phyloP scores from a whole-genome alignment of 1,284 basidiomycete genomes.

The Salmacisia buchloeana region DNA sequence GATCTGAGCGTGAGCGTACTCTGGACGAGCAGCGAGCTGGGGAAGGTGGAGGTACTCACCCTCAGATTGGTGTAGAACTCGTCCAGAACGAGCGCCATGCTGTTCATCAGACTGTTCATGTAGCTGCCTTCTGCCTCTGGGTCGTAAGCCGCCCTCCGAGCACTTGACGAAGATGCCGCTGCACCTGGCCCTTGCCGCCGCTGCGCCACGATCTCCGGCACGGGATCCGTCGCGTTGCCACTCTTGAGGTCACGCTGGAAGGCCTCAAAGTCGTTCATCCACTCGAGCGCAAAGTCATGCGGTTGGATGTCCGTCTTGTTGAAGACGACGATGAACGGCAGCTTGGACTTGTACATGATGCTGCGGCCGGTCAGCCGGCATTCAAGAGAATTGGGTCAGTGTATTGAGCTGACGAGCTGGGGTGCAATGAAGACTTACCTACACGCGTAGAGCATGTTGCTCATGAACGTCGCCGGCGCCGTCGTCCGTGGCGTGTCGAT shows the following conservation, averaged over 20 bases:
- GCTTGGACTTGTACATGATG: slow-evolving; percentile 95
- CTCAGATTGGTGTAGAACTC: slow-evolving; percentile 97
- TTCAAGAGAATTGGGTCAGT: slow-evolving; percentile 12
- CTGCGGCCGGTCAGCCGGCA: slow-evolving; percentile 57
- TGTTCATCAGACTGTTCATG: slow-evolving; percentile 98
- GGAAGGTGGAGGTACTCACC: slow-evolving; percentile 54
- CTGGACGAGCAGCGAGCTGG: no score
- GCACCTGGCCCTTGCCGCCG: slow-evolving; percentile 11
- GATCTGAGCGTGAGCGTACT: no score
- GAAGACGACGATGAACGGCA: slow-evolving; percentile 96
- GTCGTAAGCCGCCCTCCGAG: no score
- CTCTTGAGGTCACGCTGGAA: slow-evolving; percentile 56
- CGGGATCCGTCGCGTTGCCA: slow-evolving; percentile 55
- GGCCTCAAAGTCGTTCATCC: slow-evolving; percentile 95
- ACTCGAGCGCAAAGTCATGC: slow-evolving; percentile 86
- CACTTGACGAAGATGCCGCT: no score
- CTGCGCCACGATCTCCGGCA: slow-evolving; percentile 20
- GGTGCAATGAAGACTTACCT: slow-evolving; percentile 63
- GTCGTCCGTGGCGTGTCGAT: slow-evolving; percentile 95
- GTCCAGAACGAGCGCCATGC: slow-evolving; percentile 95
- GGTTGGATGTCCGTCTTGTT: slow-evolving; percentile 93
- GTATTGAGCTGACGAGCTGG: no score
- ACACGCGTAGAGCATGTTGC: slow-evolving; percentile 99
- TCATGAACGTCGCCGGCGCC: slow-evolving; percentile 97
- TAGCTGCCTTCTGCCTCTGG: slow-evolving; percentile 84